Conservation (phyloP, 2,329 filamentous ascomycete species). For the Colletotrichum navitas region DNA sequence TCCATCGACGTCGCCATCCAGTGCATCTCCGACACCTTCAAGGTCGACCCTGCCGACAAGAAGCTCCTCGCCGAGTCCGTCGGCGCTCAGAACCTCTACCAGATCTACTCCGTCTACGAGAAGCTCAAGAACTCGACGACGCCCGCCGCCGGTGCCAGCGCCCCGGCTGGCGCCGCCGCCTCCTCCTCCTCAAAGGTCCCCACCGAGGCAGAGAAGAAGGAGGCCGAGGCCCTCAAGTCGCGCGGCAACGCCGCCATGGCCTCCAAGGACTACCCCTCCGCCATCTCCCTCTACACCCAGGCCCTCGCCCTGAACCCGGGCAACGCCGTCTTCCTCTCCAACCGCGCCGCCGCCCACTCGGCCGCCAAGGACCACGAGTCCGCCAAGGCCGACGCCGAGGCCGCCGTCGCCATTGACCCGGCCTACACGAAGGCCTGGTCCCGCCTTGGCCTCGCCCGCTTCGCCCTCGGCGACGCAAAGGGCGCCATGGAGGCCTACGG, state of each 20-base stretch:
- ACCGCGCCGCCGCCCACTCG: constrained; percentile 94
- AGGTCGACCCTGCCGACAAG: constrained; percentile 86
- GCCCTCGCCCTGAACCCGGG: constrained; percentile 83
- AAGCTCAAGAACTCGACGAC: constrained; percentile 77
- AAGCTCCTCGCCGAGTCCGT: constrained; percentile 80
- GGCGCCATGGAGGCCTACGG: constrained; percentile 96
- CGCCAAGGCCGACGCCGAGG: constrained; percentile 88
- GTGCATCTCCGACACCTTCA: constrained; percentile 96
- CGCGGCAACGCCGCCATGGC: constrained; percentile 96
- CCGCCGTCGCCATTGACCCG: constrained; percentile 88
- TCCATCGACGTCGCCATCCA: constrained; percentile 94
- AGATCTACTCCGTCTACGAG: constrained; percentile 96
- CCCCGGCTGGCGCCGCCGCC: constrained; percentile 52
- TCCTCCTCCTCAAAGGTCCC: constrained; percentile 51
- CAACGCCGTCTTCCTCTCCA: constrained; percentile 97
- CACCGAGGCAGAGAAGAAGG: constrained; percentile 74
- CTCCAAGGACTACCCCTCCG: constrained; percentile 86
- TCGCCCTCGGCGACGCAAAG: constrained; percentile 89
- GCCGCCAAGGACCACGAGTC: constrained; percentile 86
- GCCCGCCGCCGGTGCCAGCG: constrained; percentile 48
- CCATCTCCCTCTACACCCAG: constrained; percentile 89
- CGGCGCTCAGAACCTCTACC: constrained; percentile 86
- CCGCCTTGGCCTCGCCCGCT: constrained; percentile 89
- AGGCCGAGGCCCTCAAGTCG: constrained; percentile 90
- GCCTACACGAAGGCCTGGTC: constrained; percentile 98